Percentiles rank a stretch among this genome's conserved stretches.
Evolutionary conservation across 768 basidiomycete species (phyloP).

Genomic region (Hortiboletus flavorubellus): DNA sequence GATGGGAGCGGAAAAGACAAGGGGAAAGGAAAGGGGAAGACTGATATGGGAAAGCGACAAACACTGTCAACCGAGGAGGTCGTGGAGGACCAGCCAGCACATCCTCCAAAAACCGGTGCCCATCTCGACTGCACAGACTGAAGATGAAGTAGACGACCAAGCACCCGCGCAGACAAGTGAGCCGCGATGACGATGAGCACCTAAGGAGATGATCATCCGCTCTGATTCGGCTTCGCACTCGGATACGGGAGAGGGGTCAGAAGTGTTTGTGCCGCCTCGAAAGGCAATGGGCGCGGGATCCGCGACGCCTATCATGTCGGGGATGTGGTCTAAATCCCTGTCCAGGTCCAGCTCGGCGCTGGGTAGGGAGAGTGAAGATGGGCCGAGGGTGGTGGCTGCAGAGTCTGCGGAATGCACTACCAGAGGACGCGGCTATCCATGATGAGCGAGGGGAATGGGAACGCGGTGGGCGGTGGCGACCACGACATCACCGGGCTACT

Average conservation of each 20-base stretch:
- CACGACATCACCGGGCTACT: too few relatives aligned
- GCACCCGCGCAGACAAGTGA: too few relatives aligned
- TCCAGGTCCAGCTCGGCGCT: neutral
- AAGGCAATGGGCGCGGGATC: neutral
- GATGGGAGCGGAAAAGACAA: neutral
- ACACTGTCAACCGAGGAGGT: neutral
- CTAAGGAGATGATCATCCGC: neutral
- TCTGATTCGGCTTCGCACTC: conserved; percentile 2
- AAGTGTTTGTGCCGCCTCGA: conserved; percentile 11
- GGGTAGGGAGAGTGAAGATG: neutral
- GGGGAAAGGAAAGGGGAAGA: neutral
- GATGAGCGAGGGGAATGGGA: too few relatives aligned
- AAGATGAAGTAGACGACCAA: neutral
- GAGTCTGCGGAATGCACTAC: neutral
- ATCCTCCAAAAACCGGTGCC: neutral
- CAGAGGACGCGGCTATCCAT: too few relatives aligned
- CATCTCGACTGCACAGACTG: neutral
- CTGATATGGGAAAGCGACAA: neutral
- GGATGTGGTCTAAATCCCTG: conserved; percentile 23
- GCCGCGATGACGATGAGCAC: neutral
- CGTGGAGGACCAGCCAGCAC: neutral
- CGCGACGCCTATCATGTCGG: conserved; percentile 24
- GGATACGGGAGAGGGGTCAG: neutral
- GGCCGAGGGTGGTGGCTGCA: neutral
- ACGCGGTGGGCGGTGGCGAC: too few relatives aligned